These are phyloP conservation scores for Cucurbita ficifolia DNA, from an alignment of 306 rosid species.

Conservation along the genomic window DNA sequence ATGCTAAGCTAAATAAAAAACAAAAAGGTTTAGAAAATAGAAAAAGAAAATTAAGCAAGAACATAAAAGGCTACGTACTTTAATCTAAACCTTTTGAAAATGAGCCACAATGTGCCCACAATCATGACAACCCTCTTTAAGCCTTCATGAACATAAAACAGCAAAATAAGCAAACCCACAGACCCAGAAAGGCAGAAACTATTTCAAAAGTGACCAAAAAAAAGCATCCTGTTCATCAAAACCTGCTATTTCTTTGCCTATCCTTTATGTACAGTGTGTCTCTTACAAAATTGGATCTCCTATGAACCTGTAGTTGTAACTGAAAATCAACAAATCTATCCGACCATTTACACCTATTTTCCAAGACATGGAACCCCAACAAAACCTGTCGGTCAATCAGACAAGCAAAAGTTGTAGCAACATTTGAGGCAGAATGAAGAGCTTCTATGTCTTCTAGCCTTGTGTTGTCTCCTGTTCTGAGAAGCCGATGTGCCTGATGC, in stretches of 20 bases:
- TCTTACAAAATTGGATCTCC: neutral
- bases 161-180: neutral
- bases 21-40: too few relatives aligned
- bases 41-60: too few relatives aligned
- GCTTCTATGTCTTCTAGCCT: slow-evolving; percentile 2
- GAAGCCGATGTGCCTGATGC: neutral
- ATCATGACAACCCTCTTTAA: too few relatives aligned
- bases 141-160: too few relatives aligned
- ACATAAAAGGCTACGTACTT: too few relatives aligned
- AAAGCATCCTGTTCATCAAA: neutral
- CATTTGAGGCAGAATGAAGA: slow-evolving; percentile 1
- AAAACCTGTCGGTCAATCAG: slow-evolving; percentile 7
- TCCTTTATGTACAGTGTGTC: slow-evolving; percentile 12
- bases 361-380: neutral
- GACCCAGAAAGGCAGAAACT: neutral
- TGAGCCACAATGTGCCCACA: too few relatives aligned
- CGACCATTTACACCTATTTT: slow-evolving; percentile 3
- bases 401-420: slow-evolving; percentile 5
- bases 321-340: neutral
- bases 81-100: too few relatives aligned
- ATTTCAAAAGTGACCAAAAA: neutral
- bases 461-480: neutral
- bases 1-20: too few relatives aligned
- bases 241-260: neutral
- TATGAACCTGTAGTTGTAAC: neutral